Percentiles rank a stretch among this genome's conserved stretches.
These are phyloP conservation scores for Bifiguratus adelaidae DNA, from an alignment of 192 early-diverging fungal genomes.

Conservation along the genomic window DNA sequence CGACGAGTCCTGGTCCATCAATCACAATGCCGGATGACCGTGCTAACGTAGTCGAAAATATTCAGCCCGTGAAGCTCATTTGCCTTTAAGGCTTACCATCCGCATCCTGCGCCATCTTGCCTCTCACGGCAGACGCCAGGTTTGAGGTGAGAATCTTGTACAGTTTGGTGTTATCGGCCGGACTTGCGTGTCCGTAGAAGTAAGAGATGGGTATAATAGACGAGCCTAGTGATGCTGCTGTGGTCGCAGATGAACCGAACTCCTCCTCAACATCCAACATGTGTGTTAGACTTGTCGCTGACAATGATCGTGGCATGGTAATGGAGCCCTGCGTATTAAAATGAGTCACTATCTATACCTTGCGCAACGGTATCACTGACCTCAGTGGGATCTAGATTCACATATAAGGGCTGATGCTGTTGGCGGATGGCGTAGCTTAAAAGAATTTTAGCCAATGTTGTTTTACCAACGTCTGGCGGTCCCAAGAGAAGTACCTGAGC, in stretches of 20 bases:
- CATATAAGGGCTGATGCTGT: conserved; percentile 66
- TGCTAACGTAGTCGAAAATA: conserved; percentile 22
- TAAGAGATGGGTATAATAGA: conserved; percentile 72
- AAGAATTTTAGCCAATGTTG: conserved; percentile 73
- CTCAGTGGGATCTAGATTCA: conserved; percentile 79
- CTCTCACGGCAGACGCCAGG: conserved; percentile 51
- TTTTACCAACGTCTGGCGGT: conserved; percentile 89
- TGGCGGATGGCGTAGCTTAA: conserved; percentile 80
- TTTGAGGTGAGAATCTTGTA: conserved; percentile 57
- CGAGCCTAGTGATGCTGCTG: conserved; percentile 47
- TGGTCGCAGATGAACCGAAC: conserved; percentile 61
- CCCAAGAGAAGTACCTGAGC: conserved; percentile 77
- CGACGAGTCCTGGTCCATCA: conserved; percentile 77
- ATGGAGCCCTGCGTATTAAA: conserved; percentile 52
- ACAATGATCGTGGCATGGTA: conserved; percentile 76
- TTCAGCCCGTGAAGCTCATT: neutral
- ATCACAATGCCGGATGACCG: conserved; percentile 70
- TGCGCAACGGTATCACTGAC: conserved; percentile 9
- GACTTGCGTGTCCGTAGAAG: conserved; percentile 80
- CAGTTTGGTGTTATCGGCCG: conserved; percentile 67
- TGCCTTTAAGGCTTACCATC: conserved; percentile 20
- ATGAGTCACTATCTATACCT: neutral
- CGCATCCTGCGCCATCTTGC: conserved; percentile 50
- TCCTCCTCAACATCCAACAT: conserved; percentile 80
- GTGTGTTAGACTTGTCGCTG: conserved; percentile 63